Evolutionary conservation across 805 yeast species (phyloP).

Genomic region (Candida yuanshanica): DNA sequence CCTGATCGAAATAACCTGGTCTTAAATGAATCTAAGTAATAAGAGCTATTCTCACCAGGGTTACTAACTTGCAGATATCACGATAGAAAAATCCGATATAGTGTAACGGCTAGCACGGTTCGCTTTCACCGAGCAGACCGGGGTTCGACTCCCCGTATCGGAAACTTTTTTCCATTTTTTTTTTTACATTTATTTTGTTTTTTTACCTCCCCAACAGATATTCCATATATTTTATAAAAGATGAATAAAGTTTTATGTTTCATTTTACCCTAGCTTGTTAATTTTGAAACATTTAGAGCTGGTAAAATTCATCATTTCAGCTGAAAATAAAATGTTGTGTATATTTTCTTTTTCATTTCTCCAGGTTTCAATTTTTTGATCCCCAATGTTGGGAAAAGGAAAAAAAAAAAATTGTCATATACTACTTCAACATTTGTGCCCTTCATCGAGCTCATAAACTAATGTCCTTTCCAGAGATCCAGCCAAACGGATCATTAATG

Average conservation of each 20-base stretch:
- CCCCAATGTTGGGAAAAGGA: background rate
- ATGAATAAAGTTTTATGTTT: too few species aligned
- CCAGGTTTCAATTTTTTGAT: background rate
- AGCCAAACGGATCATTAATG: constrained; percentile 50
- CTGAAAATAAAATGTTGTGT: background rate
- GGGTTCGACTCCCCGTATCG: constrained; percentile 89
- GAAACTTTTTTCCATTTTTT: constrained; percentile 31
- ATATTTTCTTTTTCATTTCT: too few species aligned
- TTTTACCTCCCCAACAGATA: background rate
- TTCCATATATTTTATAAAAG: too few species aligned
- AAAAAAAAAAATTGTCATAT: background rate
- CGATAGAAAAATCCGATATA: constrained; percentile 65
- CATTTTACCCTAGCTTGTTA: too few species aligned
- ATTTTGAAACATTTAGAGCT: too few species aligned
- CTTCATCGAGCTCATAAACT: background rate
- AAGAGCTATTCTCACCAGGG: too few species aligned
- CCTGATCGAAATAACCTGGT: too few species aligned
- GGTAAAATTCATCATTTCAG: background rate
- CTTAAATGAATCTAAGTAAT: too few species aligned
- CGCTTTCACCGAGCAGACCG: constrained; percentile 82
- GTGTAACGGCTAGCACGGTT: constrained; percentile 82
- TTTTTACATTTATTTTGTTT: too few species aligned
- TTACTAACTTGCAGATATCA: too few species aligned
- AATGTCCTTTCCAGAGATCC: constrained; percentile 13
- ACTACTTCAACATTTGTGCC: background rate